These are phyloP conservation scores for Teunomyces gatunensis DNA, from an alignment of 805 yeast genomes.

Conservation along the genomic window DNA sequence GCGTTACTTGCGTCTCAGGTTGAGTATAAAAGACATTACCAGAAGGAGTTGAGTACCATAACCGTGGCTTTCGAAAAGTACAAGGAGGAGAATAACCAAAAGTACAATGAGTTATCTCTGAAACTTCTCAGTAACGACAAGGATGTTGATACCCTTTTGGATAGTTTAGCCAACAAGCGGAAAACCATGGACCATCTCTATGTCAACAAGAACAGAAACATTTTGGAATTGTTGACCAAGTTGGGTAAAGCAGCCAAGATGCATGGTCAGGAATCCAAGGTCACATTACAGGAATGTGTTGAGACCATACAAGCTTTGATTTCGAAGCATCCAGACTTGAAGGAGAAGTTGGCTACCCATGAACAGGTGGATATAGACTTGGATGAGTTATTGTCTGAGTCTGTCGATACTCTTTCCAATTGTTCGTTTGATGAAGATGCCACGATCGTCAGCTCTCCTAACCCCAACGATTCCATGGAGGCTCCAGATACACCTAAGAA, in stretches of 20 bases:
- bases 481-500: constrained; percentile 3
- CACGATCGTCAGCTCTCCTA: constrained; percentile 21
- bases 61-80: constrained; percentile 35
- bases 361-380: constrained; percentile 31
- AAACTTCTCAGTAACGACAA: constrained; percentile 45
- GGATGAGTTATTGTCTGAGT: constrained; percentile 32
- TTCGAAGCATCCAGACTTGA: constrained; percentile 35
- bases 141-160: constrained; percentile 48
- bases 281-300: constrained; percentile 46
- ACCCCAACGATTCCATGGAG: constrained; percentile 6
- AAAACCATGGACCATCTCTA: constrained; percentile 50
- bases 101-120: constrained; percentile 33
- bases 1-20: constrained; percentile 50
- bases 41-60: constrained; percentile 40
- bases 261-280: constrained; percentile 49
- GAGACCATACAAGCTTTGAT: constrained; percentile 40
- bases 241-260: constrained; percentile 44
- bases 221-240: constrained; percentile 41
- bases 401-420: constrained; percentile 29
- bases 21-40: constrained; percentile 51
- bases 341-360: constrained; percentile 25
- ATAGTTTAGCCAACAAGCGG: constrained; percentile 46
- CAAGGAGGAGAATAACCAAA: constrained; percentile 33
- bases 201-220: constrained; percentile 43
- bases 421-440: constrained; percentile 35